These are phyloP conservation scores for Gentiana dahurica DNA, from an alignment of 257 asterid species.

Conservation along the genomic window DNA sequence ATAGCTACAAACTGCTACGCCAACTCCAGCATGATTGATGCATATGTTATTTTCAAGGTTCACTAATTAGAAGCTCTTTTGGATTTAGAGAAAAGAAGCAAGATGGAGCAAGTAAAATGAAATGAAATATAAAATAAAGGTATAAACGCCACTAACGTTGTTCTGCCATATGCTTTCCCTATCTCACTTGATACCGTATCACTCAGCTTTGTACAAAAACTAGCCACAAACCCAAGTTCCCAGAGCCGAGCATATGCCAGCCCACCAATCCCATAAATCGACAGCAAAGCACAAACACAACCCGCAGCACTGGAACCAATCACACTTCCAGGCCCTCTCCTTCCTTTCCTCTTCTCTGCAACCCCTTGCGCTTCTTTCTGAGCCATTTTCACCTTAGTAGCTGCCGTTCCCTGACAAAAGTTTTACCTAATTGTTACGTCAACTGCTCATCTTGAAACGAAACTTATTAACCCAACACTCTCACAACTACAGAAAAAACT, in stretches of 20 bases:
- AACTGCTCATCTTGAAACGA: too few species aligned
- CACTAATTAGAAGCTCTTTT: too few species aligned
- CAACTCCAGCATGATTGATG: neutral
- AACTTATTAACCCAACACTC: too few species aligned
- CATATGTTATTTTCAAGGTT: neutral
- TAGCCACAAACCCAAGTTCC: conserved; percentile 85
- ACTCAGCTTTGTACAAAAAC: conserved; percentile 91
- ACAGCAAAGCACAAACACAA: conserved; percentile 72
- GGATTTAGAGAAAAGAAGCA: too few species aligned
- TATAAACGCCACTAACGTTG: conserved; percentile 51
- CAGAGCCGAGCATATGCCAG: conserved; percentile 46
- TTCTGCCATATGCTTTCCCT: conserved; percentile 91
- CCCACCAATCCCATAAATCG: conserved; percentile 70
- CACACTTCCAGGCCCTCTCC: conserved; percentile 97
- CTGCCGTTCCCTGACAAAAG: conserved; percentile 74
- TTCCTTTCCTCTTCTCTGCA: conserved; percentile 91
- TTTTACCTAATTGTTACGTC: too few species aligned
- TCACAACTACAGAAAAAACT: too few species aligned
- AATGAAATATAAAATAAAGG: conserved; percentile 10
- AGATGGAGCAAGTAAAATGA: too few species aligned
- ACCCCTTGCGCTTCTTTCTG: conserved; percentile 95
- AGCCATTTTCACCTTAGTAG: conserved; percentile 89
- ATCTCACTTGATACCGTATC: conserved; percentile 98
- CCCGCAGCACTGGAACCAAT: conserved; percentile 97
- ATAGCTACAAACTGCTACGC: neutral